Evolutionary conservation across 371 early-diverging fungal genomes (phyloP), one percentile per base, ranked within the genome.

Genomic region (Mucor plumbeus): DNA sequence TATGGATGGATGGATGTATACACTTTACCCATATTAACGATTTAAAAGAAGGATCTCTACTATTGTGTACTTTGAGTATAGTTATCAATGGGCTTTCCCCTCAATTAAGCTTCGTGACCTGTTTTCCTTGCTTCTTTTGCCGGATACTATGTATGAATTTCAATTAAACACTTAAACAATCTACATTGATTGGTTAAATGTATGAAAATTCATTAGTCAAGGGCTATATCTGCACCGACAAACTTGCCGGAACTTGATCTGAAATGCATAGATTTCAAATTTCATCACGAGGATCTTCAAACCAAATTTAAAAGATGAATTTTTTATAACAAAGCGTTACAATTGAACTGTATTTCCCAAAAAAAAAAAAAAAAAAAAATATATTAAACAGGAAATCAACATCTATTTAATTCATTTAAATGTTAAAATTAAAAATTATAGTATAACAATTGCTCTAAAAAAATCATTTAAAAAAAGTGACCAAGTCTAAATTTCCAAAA

Each of bases 1-100:
- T 61, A 77, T 74, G 76, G 77, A 74, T 77, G 77, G 63, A 71
- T 68, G 69, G 59, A 63, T 65, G 61, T 61, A 69, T 64, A 54
- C 38, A 56, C 71, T 62, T 41, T 69, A 74, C 74, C 74, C 73
- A 74, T 74, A 72, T 63, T 75, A 73, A 47, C 74, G 65, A 69
- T 74, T 74, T 68, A 74, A 77, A 76, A 77, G 73, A 71, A 68
- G 70, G 72, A 66, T 70, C 55, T 48, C 53, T 54, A 53, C 19
- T 62, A 38, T 62, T 62, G 56, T 50, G 50, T 21, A 40, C 33
- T 60, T 53, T 35, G 9, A 7, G n/a, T 54, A 34, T 34, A 54
- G 54, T 54, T 54, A 54, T 54, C 54, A 54, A 54, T 48, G 19
- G 21, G 21, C 48, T 48, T 19, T 15, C 48, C 50, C 34, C 54